Conservation (phyloP, 306 rosid species). For the Astragalus membranaceus region DNA sequence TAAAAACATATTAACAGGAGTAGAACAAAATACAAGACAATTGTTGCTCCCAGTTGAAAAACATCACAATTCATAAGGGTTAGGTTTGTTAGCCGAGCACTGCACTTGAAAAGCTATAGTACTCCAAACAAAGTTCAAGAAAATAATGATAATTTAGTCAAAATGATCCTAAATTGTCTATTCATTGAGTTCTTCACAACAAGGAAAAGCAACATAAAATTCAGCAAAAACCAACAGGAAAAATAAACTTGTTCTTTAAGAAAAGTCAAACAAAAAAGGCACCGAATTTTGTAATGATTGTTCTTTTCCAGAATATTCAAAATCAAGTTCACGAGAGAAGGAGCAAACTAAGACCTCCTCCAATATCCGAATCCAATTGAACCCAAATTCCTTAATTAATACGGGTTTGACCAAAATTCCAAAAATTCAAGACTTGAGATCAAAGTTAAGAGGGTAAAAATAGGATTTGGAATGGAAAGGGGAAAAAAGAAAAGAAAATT, state of each 20-base stretch:
- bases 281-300: neutral
- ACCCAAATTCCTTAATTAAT: too few species aligned
- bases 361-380: too few species aligned
- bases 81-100: neutral
- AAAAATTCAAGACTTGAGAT: slow-evolving; percentile 19
- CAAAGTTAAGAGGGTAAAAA: neutral
- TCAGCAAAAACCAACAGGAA: neutral
- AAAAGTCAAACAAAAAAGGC: neutral
- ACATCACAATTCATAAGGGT: neutral
- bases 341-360: neutral
- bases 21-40: neutral
- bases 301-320: neutral
- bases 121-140: neutral
- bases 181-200: neutral
- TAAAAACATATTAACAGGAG: neutral
- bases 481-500: neutral
- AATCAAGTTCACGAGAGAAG: neutral
- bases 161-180: slow-evolving; percentile 3
- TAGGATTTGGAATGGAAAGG: neutral
- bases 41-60: neutral
- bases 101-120: neutral
- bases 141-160: neutral
- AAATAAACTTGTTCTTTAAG: neutral
- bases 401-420: neutral
- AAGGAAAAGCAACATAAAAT: neutral